Evolutionary conservation across 1,284 basidiomycete species (phyloP), one percentile per base, ranked within the genome.

Genomic region (Phylloboletellus chloephorus): DNA sequence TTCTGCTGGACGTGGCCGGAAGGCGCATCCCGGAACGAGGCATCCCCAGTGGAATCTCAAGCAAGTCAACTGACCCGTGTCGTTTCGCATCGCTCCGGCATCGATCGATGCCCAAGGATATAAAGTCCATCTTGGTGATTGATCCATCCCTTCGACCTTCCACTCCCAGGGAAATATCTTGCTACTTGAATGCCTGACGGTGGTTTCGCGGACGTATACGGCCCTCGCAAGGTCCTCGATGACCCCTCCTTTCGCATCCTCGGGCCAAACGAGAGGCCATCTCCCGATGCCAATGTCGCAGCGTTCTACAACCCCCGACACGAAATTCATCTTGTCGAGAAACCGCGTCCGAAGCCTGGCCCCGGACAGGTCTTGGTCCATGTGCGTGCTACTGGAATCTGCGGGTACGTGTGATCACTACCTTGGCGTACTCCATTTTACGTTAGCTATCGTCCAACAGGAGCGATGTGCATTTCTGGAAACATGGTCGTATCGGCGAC

Each of bases 381-480:
- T 51, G 75, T 80, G 31, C 68, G 74, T 31, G 74, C 78, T 7
- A 82, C 78, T 15, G 78, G 79, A 2, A 82, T 82, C 31, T 80
- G 78, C 51, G 79, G 78, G 78, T 76, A 50, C 10, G 52, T 41
- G n/a, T 29, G 20, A 40, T 24, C 9, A 19, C 6, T 31, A 21
- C 20, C 25, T 23, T 34, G 24, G 30, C 29, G 7, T 16, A 19
- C 20, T 37, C 23, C 28, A 24, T 25, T 15, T 10, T 34, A 38
- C 10, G 10, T 28, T 29, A 13, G 8, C 1, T 13, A 17, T 31
- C 22, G 28, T 33, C 30, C 24, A 19, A 43, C 45, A 75, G 73
- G 64, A 74, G 74, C 39, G 78, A 80, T 46, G 74, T 80, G 48
- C 78, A 80, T 54, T 81, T 80, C 56, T 80, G 78, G 78, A 69